Percentiles rank a stretch among this genome's conserved stretches.
phyloP scores from a whole-genome alignment of 345 rosid genomes.

The Cardamine occulta region DNA sequence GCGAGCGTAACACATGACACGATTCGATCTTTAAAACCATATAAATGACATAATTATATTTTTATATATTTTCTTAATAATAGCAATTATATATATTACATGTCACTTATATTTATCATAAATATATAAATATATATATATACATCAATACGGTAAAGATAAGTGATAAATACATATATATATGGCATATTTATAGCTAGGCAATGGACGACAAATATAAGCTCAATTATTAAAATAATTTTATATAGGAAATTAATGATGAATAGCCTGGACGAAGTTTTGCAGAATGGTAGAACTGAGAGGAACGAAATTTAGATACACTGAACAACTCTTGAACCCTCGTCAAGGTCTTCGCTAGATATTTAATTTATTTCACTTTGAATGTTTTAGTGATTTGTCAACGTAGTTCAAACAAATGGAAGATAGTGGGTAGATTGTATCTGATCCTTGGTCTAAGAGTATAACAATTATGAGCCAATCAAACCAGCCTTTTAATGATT shows the following conservation, averaged over 20 bases:
- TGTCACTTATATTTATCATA: background rate
- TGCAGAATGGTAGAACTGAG: background rate
- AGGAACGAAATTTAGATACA: too few relatives aligned
- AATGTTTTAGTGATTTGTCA: background rate
- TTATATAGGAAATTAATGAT: background rate
- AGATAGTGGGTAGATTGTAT: too few relatives aligned
- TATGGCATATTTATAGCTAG: background rate
- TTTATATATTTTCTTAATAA: background rate
- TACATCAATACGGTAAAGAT: background rate
- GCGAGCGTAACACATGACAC: constrained; percentile 19
- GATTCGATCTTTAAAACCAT: constrained; percentile 28
- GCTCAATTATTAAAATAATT: background rate
- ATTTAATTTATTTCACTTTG: background rate
- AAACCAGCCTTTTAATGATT: background rate
- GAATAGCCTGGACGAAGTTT: background rate
- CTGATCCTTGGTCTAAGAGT: too few relatives aligned
- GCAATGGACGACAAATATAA: background rate
- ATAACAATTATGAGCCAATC: background rate
- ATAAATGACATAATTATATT: constrained; percentile 14
- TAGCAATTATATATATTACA: background rate
- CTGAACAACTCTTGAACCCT: background rate
- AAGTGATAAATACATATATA: too few relatives aligned
- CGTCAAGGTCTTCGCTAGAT: background rate
- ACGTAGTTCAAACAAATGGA: too few relatives aligned
- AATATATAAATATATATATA: background rate